These are phyloP conservation scores for Candida buenavistaensis DNA, from an alignment of 1,139 yeast genomes.

Conservation along the genomic window DNA sequence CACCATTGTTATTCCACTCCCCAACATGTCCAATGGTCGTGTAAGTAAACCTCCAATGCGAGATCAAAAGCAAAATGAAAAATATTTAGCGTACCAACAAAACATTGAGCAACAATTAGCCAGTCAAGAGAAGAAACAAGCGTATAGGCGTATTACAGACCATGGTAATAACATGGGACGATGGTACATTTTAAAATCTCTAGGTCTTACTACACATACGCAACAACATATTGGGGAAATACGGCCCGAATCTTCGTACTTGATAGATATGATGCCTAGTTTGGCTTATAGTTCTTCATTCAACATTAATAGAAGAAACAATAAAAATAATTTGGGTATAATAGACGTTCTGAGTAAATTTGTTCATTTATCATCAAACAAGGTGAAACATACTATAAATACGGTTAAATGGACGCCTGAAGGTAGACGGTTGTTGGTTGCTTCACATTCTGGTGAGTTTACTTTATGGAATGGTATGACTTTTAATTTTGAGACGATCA, in stretches of 20 bases:
- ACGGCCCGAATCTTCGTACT: constrained; percentile 76
- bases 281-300: constrained; percentile 47
- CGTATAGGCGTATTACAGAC: constrained; percentile 82
- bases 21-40: constrained; percentile 4
- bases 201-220: constrained; percentile 37
- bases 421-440: constrained; percentile 86
- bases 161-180: constrained; percentile 83
- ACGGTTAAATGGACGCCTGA: constrained; percentile 97
- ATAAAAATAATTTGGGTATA: constrained; percentile 44
- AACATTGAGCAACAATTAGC: constrained; percentile 46
- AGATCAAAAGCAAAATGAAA: constrained; percentile 15
- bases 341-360: constrained; percentile 75
- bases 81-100: constrained; percentile 28
- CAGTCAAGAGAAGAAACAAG: constrained; percentile 50
- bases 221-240: constrained; percentile 56
- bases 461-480: constrained; percentile 97
- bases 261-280: constrained; percentile 74
- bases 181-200: constrained; percentile 60
- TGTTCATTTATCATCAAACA: constrained; percentile 87
- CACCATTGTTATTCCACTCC: too few species aligned
- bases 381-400: constrained; percentile 88
- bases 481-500: constrained; percentile 92
- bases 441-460: constrained; percentile 92
- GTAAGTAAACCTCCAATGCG: constrained; percentile 7
- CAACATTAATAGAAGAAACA: constrained; percentile 23